Base-by-base conservation (phyloP, 2,329 filamentous ascomycete species). In the Claviceps spartinae region DNA sequence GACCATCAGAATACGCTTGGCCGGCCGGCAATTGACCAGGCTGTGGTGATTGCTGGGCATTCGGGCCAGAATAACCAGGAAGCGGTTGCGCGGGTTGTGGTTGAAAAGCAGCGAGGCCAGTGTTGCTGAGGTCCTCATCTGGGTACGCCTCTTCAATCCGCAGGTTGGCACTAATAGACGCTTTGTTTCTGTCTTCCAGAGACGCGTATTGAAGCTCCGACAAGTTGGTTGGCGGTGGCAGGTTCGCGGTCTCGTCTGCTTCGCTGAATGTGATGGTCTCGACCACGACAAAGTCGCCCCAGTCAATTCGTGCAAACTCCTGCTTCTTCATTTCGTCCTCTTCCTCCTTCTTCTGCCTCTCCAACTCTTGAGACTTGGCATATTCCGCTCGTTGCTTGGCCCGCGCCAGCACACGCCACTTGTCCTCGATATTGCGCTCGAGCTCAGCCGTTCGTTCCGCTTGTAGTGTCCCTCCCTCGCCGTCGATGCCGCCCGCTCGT, bases 141-240 rank as follows among this genome's bases (percentile, higher is more conserved):
- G 93, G 93, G 78, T 95, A 87, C 5, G 91, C 89, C 73, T 98
- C 93, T 67, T 98, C 93, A 57, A 98, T 89, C 53, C 91, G 85
- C 59, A 90, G 75, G 62, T 85, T 84, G 53, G 87, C 81, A 60
- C 81, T 82, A 57, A 96, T 83, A 40, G 89, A 94, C 63, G 93
- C 85, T 67, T 85, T 86, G 52, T 91, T 94, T 69, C 94, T 93
- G 68, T 97, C 89, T 64, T 98, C 93, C 18, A 98, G 77, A 8
- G 90, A 96, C 34, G 90, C 88, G 55, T 90, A 94, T 66, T 97
- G 90, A 18, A 98, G 76, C 61, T 98, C 93, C 57, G 88, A 86
- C 43, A 96, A 81, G 5, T 85, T 89, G 4, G 88, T 93, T 1
- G 93, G 93, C 1, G 90, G 85, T 36, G 91, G 90, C 11, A 98